These are phyloP conservation scores for Trifolium subterraneum DNA, from an alignment of 306 rosid species.

Conservation along the genomic window DNA sequence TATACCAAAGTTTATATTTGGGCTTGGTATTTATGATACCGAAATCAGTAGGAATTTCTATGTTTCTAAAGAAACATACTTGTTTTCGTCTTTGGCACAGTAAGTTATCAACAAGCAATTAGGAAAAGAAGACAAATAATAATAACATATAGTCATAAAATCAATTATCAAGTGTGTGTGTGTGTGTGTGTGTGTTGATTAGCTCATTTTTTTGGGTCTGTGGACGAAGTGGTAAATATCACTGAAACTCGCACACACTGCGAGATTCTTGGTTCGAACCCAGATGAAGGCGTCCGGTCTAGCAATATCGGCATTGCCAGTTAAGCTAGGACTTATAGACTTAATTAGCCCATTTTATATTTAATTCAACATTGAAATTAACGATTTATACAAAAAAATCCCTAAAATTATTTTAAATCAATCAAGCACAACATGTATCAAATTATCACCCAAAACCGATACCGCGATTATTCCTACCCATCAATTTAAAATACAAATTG, in stretches of 20 bases:
- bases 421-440: not conserved
- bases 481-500: not conserved
- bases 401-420: not conserved
- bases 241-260: too few species aligned
- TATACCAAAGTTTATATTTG: not conserved
- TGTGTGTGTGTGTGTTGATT: not conserved
- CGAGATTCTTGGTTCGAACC: too few species aligned
- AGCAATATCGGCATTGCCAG: too few species aligned
- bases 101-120: not conserved
- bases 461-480: not conserved
- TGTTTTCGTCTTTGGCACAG: not conserved
- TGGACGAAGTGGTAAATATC: too few species aligned
- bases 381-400: not conserved
- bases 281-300: too few species aligned
- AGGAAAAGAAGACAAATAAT: not conserved
- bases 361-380: slow-evolving; percentile 16
- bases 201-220: too few species aligned
- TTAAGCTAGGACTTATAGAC: too few species aligned
- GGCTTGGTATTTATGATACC: not conserved
- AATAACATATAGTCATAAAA: not conserved
- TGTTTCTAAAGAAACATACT: not conserved
- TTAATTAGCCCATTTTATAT: not conserved
- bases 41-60: slow-evolving; percentile 29
- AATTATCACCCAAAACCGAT: not conserved
- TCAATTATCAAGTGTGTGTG: slow-evolving; percentile 8